Evolutionary conservation across 1,139 yeast genomes (phyloP).

Genomic region (Taphrina populina): DNA sequence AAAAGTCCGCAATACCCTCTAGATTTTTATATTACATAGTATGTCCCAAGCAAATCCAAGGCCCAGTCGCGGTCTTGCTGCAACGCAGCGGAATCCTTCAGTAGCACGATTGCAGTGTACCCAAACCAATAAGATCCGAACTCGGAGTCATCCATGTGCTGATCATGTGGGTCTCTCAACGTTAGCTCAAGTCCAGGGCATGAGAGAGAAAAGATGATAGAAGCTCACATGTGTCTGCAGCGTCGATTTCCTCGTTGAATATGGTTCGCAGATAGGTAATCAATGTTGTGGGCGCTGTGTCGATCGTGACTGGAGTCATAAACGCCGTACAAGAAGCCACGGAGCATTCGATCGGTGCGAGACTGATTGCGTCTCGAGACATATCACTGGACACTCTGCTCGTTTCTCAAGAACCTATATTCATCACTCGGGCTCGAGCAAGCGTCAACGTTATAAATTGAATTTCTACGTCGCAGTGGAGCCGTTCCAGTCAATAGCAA

Average conservation of each 20-base stretch:
- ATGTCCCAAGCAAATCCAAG: conserved; percentile 76
- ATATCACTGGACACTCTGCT: too few species aligned
- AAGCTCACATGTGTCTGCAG: conserved; percentile 23
- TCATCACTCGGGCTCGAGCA: too few species aligned
- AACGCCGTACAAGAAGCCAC: conserved; percentile 8
- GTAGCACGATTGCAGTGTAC: conserved; percentile 77
- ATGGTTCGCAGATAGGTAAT: conserved; percentile 1
- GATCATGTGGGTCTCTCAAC: conserved; percentile 16
- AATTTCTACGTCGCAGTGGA: too few species aligned
- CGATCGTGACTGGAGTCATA: conserved; percentile 4
- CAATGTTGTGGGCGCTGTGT: conserved; percentile 3
- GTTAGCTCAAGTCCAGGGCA: not conserved
- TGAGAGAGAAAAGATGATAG: not conserved
- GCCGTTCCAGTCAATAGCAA: too few species aligned
- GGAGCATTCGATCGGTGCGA: too few species aligned
- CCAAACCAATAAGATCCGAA: conserved; percentile 86
- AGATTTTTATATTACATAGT: conserved; percentile 44
- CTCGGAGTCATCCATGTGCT: conserved; percentile 51
- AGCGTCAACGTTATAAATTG: too few species aligned
- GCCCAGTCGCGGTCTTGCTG: conserved; percentile 43
- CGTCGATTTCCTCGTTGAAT: conserved; percentile 28
- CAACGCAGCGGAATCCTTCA: conserved; percentile 63
- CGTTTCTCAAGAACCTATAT: too few species aligned
- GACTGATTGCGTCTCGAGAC: too few species aligned
- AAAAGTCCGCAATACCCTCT: conserved; percentile 53